Conservation (phyloP, 2,329 filamentous ascomycete genomes). For the Calonectria henricotiae region DNA sequence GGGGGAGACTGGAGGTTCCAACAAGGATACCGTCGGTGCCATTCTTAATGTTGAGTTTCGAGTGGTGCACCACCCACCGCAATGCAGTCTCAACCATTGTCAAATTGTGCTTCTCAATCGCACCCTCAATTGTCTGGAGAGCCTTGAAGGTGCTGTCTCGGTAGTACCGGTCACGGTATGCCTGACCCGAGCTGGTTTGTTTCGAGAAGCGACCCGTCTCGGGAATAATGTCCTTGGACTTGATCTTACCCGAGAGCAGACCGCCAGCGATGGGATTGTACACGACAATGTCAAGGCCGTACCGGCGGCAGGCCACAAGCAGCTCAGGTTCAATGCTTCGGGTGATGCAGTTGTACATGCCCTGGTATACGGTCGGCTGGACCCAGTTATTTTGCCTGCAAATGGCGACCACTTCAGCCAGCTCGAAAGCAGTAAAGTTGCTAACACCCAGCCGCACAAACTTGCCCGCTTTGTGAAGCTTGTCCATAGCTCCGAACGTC, state of each 20-base stretch:
- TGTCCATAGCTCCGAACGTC: slow-evolving; percentile 83
- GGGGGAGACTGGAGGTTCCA: slow-evolving; percentile 71
- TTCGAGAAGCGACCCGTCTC: slow-evolving; percentile 81
- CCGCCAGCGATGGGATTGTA: slow-evolving; percentile 90
- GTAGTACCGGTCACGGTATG: slow-evolving; percentile 82
- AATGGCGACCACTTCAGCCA: slow-evolving; percentile 86
- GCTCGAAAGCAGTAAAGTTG: slow-evolving; percentile 91
- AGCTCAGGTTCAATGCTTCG: slow-evolving; percentile 84
- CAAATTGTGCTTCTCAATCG: slow-evolving; percentile 77
- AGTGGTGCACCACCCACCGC: slow-evolving; percentile 83
- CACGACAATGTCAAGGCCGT: slow-evolving; percentile 84
- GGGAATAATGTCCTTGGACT: slow-evolving; percentile 75
- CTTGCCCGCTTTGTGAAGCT: slow-evolving; percentile 88
- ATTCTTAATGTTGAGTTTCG: slow-evolving; percentile 67
- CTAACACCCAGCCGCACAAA: slow-evolving; percentile 86
- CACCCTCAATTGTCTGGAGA: slow-evolving; percentile 78
- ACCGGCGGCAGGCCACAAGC: slow-evolving; percentile 81
- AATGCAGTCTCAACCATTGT: slow-evolving; percentile 82
- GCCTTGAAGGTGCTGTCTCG: slow-evolving; percentile 77
- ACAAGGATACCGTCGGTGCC: slow-evolving; percentile 75
- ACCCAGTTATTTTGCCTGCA: slow-evolving; percentile 88
- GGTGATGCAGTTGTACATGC: slow-evolving; percentile 89
- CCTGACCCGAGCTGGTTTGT: slow-evolving; percentile 66
- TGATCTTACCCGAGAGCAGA: slow-evolving; percentile 86
- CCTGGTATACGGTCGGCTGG: slow-evolving; percentile 87